These are phyloP conservation scores for Gossypium davidsonii DNA, from an alignment of 441 rosid species.

Conservation along the genomic window DNA sequence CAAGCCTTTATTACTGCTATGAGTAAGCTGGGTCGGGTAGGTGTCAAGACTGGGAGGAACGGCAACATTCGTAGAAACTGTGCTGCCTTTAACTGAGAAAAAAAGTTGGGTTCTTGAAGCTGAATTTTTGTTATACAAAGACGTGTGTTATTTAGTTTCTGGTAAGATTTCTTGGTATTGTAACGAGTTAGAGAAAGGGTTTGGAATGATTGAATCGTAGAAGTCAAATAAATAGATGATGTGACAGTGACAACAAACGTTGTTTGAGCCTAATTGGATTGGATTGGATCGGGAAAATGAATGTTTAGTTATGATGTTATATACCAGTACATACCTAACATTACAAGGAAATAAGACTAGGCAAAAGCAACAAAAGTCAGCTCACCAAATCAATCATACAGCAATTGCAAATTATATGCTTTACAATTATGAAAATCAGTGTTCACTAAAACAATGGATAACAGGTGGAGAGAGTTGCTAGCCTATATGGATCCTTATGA, in stretches of 20 bases:
- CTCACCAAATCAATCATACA: background rate
- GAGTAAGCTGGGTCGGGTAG: conserved; percentile 65
- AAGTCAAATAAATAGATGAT: too few species aligned
- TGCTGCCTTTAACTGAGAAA: conserved; percentile 35
- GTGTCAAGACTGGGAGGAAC: conserved; percentile 51
- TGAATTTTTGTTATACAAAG: background rate
- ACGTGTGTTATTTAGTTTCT: background rate
- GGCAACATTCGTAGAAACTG: conserved; percentile 75
- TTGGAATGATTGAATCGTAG: too few species aligned
- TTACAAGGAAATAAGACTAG: background rate
- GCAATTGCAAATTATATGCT: background rate
- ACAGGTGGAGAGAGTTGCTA: conserved; percentile 18
- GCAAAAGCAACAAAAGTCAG: background rate
- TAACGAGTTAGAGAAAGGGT: too few species aligned
- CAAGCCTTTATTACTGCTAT: conserved; percentile 55
- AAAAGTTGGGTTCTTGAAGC: background rate
- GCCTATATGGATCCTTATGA: conserved; percentile 21
- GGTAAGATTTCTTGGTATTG: background rate
- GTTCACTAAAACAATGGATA: conserved; percentile 8
- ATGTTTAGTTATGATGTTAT: too few species aligned
- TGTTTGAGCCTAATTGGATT: too few species aligned
- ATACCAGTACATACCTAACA: background rate
- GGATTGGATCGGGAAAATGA: too few species aligned
- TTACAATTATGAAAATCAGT: conserved; percentile 16
- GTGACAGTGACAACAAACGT: too few species aligned